phyloP scores from a whole-genome alignment of 75 land plant species.

The Picea sitchensis region DNA sequence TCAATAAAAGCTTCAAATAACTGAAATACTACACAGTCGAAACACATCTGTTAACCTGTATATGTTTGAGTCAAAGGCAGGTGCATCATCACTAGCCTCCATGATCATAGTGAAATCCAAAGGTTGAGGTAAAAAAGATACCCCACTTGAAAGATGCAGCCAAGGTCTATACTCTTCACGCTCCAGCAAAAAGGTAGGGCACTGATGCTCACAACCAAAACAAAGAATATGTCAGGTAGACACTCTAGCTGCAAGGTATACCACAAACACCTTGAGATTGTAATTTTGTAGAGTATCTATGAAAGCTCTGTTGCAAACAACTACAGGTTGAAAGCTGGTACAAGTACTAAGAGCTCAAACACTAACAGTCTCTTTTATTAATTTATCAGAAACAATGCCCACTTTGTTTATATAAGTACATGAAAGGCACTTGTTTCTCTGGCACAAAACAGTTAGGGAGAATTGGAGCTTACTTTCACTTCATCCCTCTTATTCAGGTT shows the following conservation, averaged over 20 bases:
- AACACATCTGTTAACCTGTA: slow-evolving; percentile 55
- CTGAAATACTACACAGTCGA: neutral
- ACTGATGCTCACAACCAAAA: neutral
- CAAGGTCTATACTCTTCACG: slow-evolving; percentile 38
- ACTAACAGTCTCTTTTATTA: neutral
- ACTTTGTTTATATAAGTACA: neutral
- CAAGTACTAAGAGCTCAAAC: neutral
- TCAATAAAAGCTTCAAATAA: neutral
- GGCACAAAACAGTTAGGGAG: neutral
- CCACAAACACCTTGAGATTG: neutral
- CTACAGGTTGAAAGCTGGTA: neutral
- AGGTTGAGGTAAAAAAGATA: slow-evolving; percentile 14
- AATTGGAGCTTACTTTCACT: neutral
- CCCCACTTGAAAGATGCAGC: slow-evolving; percentile 35
- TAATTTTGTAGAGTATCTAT: neutral
- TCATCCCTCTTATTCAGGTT: neutral
- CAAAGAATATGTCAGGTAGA: neutral
- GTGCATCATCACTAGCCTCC: slow-evolving; percentile 50
- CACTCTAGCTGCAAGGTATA: neutral
- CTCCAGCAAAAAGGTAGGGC: slow-evolving; percentile 35
- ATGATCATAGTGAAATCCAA: slow-evolving; percentile 58
- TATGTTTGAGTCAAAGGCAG: slow-evolving; percentile 52
- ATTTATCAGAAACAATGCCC: neutral
- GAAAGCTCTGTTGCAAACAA: too few species aligned
- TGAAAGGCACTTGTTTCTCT: neutral